These are phyloP conservation scores for Leishmania tarentolae DNA, from an alignment of 208 protist species.

Conservation along the genomic window DNA sequence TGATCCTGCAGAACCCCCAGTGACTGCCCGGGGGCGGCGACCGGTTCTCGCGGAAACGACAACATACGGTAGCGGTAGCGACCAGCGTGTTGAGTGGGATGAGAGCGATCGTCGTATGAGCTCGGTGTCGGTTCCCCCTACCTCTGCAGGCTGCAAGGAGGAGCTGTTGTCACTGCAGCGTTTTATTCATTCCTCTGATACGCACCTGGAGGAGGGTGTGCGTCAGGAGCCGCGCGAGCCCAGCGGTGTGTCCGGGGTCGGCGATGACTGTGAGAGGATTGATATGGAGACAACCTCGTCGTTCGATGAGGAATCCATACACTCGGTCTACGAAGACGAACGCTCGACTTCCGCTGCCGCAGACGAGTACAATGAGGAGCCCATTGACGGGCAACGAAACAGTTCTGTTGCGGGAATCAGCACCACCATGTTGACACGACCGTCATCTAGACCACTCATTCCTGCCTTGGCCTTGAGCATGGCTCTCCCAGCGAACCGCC, in stretches of 20 bases:
- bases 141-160: not conserved
- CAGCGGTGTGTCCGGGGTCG: too few relatives aligned
- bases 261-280: not conserved
- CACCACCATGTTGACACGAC: not conserved
- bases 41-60: not conserved
- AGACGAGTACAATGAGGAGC: not conserved
- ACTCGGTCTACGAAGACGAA: not conserved
- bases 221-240: not conserved
- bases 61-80: not conserved
- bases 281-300: not conserved
- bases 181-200: not conserved
- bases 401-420: not conserved
- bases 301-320: not conserved
- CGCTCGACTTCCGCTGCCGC: not conserved
- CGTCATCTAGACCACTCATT: constrained; percentile 12
- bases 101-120: constrained; percentile 4
- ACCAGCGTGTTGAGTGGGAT: not conserved
- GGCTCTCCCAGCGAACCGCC: constrained; percentile 8
- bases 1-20: constrained; percentile 42
- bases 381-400: not conserved
- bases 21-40: constrained; percentile 28
- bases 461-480: constrained; percentile 17
- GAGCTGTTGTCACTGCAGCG: not conserved
- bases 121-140: not conserved
- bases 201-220: not conserved